Evolutionary conservation across 352 stramenopile genomes (phyloP), one percentile per base, ranked within the genome.

Genomic region (Elongisporangium anandrum): DNA sequence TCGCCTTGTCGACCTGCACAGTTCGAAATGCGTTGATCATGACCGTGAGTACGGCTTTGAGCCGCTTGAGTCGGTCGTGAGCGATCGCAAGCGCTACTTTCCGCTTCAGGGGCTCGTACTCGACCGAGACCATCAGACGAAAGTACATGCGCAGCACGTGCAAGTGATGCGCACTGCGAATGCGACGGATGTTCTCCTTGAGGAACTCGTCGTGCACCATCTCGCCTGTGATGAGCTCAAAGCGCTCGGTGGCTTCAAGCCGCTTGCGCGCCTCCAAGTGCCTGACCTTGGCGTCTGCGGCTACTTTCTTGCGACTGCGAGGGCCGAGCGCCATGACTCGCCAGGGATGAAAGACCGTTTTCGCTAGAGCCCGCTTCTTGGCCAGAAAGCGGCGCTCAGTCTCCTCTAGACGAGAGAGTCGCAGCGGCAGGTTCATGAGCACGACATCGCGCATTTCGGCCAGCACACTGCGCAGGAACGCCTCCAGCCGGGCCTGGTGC

Each of bases 191-290:
- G 57, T 88, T 90, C 20, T 87, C 83, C 60, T 88, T 90, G 48
- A 89, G 66, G 50, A 91, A 85, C 63, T 93, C 81, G 29, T 88
- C 77, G 56, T 91, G 79, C 24, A 90, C 72, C 81, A 93, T 91
- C 57, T 91, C 83, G 34, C 68, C 56, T 17, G 81, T 90, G 55
- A 93, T 79, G 15, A 91, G 64, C 13, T 87, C 75, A 39, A 90
- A 93, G 12, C 83, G 70, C 6, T 81, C 66, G 41, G 89, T 71
- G 1, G 60, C 52, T 47, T 90, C 77, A n/a, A 93, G 75, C 0
- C 77, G 69, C 12, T 85, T 71, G 3, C 76, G 65, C 1, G 79
- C 80, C 2, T 75, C 77, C 2, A 70, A 51, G 53, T 90, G 79
- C 0, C 81, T 73, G 12, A 57, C 63, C 26, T 79, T 77, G 3